These are phyloP conservation scores for Penicillium goetzii DNA, from an alignment of 495 filamentous ascomycete genomes.

Conservation along the genomic window DNA sequence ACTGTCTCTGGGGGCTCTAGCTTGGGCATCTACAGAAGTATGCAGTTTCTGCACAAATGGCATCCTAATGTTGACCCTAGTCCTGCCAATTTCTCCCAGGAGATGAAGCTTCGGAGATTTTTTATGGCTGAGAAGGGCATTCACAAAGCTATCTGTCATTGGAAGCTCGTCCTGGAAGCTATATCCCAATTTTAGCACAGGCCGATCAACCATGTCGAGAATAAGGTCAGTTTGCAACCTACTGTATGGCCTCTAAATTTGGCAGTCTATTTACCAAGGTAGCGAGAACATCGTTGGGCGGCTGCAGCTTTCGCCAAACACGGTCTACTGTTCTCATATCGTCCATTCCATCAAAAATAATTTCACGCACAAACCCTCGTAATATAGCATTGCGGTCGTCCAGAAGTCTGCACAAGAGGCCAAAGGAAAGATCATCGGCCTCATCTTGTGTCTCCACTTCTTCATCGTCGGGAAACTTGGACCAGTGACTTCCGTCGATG, in stretches of 20 bases:
- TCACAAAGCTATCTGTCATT: slow-evolving; percentile 1
- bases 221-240: neutral
- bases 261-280: slow-evolving; percentile 4
- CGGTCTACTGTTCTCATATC: neutral
- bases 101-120: slow-evolving; percentile 10
- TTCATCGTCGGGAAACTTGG: neutral
- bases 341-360: neutral
- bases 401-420: neutral
- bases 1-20: neutral
- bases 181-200: neutral
- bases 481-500: neutral
- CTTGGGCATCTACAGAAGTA: neutral
- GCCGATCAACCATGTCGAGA: neutral
- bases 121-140: neutral
- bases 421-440: neutral
- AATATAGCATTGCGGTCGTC: neutral
- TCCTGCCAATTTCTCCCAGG: neutral
- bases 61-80: neutral
- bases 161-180: neutral
- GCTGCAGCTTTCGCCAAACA: slow-evolving; percentile 1
- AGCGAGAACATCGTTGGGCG: slow-evolving; percentile 2
- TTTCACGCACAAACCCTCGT: neutral
- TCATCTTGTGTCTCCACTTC: neutral
- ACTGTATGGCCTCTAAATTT: slow-evolving; percentile 8
- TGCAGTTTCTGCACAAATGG: slow-evolving; percentile 4